Evolutionary conservation across 805 yeast species (phyloP).

Genomic region (Candida khao-thaluensis): DNA sequence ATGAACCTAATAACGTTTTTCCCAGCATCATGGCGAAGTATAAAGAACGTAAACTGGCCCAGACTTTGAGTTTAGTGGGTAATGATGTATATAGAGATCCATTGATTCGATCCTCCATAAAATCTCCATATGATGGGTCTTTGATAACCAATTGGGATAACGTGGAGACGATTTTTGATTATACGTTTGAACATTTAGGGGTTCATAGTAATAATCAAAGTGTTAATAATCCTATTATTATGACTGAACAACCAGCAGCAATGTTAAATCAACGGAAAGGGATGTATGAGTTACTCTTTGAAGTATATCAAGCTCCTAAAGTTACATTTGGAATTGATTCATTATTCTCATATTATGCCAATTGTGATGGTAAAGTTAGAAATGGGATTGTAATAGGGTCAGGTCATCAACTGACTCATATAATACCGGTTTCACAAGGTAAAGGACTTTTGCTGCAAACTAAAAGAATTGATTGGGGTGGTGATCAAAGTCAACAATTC

Average conservation of each 20-base stretch:
- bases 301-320: constrained; percentile 72
- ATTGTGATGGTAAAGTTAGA: constrained; percentile 36
- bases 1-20: constrained; percentile 58
- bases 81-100: constrained; percentile 76
- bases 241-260: constrained; percentile 76
- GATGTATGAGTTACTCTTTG: constrained; percentile 82
- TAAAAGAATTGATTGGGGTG: constrained; percentile 92
- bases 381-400: constrained; percentile 76
- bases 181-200: constrained; percentile 75
- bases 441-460: constrained; percentile 62
- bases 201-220: constrained; percentile 47
- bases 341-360: constrained; percentile 71
- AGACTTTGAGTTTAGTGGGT: constrained; percentile 72
- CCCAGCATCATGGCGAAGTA: constrained; percentile 69
- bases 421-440: constrained; percentile 80
- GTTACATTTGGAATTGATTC: constrained; percentile 82
- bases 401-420: constrained; percentile 78
- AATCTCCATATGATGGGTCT: constrained; percentile 84
- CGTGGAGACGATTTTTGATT: constrained; percentile 79
- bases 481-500: constrained; percentile 65
- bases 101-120: constrained; percentile 62
- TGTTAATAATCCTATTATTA: constrained; percentile 74
- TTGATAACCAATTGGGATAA: constrained; percentile 91
- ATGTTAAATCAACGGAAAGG: constrained; percentile 68
- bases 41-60: constrained; percentile 71